Conservation (phyloP, 257 asterid genomes). For the Fraxinus cuspidata region DNA sequence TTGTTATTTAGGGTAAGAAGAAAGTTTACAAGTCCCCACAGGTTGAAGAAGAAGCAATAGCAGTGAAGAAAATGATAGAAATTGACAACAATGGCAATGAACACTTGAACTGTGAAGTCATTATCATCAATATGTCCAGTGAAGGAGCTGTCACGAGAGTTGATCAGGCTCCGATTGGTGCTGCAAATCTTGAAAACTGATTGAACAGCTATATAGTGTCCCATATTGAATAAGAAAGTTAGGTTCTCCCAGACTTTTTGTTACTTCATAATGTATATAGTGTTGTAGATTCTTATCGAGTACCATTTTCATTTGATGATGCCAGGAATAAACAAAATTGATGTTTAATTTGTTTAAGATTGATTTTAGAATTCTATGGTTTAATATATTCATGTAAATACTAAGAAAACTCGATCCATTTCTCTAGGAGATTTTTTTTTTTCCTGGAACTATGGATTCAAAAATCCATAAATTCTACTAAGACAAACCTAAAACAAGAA, state of each 20-base stretch:
- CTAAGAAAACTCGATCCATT: no score
- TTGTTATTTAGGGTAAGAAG: slow-evolving; percentile 59
- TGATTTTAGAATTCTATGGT: no score
- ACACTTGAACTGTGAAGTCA: slow-evolving; percentile 37
- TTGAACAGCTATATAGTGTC: neutral
- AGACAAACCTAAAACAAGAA: neutral
- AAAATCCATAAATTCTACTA: no score
- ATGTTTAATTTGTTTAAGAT: neutral
- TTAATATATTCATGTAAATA: no score
- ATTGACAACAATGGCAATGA: slow-evolving; percentile 13
- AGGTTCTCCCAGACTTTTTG: neutral
- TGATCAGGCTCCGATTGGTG: neutral
- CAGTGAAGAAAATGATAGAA: slow-evolving; percentile 36
- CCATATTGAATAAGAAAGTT: neutral
- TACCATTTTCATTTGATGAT: no score
- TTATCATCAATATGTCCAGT: slow-evolving; percentile 26
- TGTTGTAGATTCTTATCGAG: no score
- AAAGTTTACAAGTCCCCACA: slow-evolving; percentile 44
- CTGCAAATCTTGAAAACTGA: neutral
- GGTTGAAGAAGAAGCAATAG: slow-evolving; percentile 31
- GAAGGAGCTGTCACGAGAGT: slow-evolving; percentile 20
- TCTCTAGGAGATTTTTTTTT: no score
- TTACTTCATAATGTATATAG: neutral
- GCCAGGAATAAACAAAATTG: neutral
- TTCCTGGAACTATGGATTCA: no score